Evolutionary conservation across 2,329 filamentous ascomycete genomes (phyloP).

Genomic region (Fusarium irregulare): DNA sequence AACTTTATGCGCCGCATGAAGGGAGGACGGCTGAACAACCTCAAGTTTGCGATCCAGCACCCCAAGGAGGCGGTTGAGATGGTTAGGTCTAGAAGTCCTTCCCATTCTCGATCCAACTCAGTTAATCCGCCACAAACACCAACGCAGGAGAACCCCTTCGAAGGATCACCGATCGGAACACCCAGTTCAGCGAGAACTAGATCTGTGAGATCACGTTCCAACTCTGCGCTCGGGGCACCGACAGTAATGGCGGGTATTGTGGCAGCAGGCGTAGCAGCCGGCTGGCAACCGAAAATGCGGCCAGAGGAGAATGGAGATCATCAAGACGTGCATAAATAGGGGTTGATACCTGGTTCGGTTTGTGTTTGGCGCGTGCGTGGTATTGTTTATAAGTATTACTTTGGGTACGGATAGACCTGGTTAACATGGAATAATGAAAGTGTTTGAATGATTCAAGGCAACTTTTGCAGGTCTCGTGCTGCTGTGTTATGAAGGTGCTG

Average conservation of each 20-base stretch:
- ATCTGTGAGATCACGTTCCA: conserved; percentile 73
- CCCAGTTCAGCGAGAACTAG: conserved; percentile 74
- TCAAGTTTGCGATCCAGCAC: conserved; percentile 82
- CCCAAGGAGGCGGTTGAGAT: conserved; percentile 75
- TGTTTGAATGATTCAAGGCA: conserved; percentile 16
- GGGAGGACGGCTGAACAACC: conserved; percentile 82
- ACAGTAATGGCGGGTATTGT: conserved; percentile 87
- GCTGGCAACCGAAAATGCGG: conserved; percentile 74
- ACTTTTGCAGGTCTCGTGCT: not conserved
- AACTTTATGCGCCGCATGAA: conserved; percentile 83
- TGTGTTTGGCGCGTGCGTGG: not conserved
- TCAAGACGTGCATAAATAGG: conserved; percentile 43
- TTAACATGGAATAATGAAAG: conserved; percentile 23
- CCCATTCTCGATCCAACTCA: conserved; percentile 73
- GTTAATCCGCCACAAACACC: conserved; percentile 72
- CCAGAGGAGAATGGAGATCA: conserved; percentile 42
- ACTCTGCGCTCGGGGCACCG: conserved; percentile 78
- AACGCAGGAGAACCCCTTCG: conserved; percentile 64
- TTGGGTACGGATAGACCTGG: conserved; percentile 42
- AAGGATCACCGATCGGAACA: conserved; percentile 61
- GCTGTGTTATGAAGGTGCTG: not conserved
- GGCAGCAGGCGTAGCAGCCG: conserved; percentile 78
- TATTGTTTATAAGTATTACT: conserved; percentile 38
- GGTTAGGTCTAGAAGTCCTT: conserved; percentile 70
- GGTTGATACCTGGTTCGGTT: conserved; percentile 28